phyloP scores from a whole-genome alignment of 768 basidiomycete genomes.

The Phylloporus rhodoxanthus region DNA sequence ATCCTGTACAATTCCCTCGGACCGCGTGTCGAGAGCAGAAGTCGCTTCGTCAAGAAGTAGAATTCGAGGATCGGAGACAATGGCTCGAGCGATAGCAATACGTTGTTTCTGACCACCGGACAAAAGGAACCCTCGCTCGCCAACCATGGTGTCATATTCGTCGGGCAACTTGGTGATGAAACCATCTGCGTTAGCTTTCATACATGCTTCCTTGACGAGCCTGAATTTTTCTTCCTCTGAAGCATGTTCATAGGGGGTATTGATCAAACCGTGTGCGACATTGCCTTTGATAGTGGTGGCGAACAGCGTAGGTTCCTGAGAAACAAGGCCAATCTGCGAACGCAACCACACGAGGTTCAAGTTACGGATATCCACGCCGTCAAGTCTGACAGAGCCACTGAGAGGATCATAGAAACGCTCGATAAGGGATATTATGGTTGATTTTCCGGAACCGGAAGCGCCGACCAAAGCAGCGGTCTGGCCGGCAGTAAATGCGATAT shows the following conservation, averaged over 20 bases:
- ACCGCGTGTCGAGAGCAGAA: constrained; percentile 83
- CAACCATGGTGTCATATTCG: constrained; percentile 84
- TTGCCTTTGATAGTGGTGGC: constrained; percentile 79
- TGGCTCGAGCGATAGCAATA: constrained; percentile 84
- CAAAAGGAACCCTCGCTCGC: constrained; percentile 80
- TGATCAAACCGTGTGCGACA: constrained; percentile 80
- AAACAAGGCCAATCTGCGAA: constrained; percentile 81
- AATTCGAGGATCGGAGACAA: constrained; percentile 82
- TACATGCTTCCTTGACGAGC: constrained; percentile 68
- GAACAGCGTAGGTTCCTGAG: constrained; percentile 84
- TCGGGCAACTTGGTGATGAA: constrained; percentile 77
- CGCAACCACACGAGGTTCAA: constrained; percentile 84
- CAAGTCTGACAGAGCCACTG: constrained; percentile 60
- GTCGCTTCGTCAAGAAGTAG: constrained; percentile 86
- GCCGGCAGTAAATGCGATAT: constrained; percentile 64
- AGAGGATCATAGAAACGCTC: constrained; percentile 86
- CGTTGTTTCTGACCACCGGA: constrained; percentile 89
- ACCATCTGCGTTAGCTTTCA: constrained; percentile 88
- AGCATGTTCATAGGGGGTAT: constrained; percentile 59
- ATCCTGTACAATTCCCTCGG: constrained; percentile 84
- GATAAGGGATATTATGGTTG: constrained; percentile 69
- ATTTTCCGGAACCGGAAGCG: constrained; percentile 75
- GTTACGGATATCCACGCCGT: constrained; percentile 66
- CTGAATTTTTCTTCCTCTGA: constrained; percentile 69
- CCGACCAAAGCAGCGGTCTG: constrained; percentile 76